Conservation (phyloP, 208 protist species). For the Acanthamoeba lugdunensis region DNA sequence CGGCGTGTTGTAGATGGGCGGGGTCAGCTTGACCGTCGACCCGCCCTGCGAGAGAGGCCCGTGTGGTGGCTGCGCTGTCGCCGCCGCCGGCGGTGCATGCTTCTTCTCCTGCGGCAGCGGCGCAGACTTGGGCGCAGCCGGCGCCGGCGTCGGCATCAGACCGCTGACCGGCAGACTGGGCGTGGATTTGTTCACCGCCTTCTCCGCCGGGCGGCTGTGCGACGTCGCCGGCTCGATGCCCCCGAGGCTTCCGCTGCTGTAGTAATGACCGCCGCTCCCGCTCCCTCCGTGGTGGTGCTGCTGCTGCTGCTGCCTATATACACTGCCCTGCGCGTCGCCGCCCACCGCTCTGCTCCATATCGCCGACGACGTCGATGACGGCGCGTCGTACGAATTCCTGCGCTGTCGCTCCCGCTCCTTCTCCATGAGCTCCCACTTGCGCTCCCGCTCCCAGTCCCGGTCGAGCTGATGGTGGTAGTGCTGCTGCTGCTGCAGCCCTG, state of each 20-base stretch:
- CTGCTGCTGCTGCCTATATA: not conserved
- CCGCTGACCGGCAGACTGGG: not conserved
- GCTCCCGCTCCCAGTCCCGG: not conserved
- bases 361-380: not conserved
- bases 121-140: not conserved
- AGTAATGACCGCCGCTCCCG: no score
- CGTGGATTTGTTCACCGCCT: not conserved
- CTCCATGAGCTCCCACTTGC: no score
- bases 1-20: conserved; percentile 42
- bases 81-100: not conserved
- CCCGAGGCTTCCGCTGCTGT: no score
- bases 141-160: no score
- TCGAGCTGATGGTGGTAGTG: not conserved
- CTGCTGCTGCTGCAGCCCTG: not conserved
- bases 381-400: not conserved
- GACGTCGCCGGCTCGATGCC: not conserved
- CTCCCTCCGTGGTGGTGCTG: no score
- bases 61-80: not conserved
- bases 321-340: not conserved
- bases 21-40: conserved; percentile 27
- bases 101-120: not conserved
- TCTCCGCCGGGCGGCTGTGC: not conserved
- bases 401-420: not conserved
- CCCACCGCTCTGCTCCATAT: conserved; percentile 14
- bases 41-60: not conserved